phyloP scores from a whole-genome alignment of 805 yeast species.

The Wickerhamomyces xylosicus region DNA sequence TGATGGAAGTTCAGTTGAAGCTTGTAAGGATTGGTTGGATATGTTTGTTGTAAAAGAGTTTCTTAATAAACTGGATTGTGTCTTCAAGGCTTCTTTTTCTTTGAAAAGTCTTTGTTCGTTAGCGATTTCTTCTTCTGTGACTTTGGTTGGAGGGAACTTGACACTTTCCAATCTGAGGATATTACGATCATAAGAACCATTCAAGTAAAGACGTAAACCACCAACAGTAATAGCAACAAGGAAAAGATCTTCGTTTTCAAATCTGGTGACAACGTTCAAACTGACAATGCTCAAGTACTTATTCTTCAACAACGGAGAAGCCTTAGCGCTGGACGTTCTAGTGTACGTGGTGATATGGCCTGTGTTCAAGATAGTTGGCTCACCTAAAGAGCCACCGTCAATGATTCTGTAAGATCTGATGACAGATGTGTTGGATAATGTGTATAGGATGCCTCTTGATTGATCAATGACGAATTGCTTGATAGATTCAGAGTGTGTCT shows the following conservation, averaged over 20 bases:
- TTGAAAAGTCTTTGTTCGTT: constrained; percentile 15
- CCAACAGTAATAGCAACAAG: constrained; percentile 70
- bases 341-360: constrained; percentile 27
- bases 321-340: constrained; percentile 33
- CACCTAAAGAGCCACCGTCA: constrained; percentile 28
- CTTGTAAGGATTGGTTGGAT: constrained; percentile 4
- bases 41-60: too few species aligned
- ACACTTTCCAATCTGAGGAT: constrained; percentile 37
- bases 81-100: constrained; percentile 23
- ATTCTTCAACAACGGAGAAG: constrained; percentile 44
- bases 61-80: constrained; percentile 1
- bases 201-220: constrained; percentile 68
- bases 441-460: constrained; percentile 65
- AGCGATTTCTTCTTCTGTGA: constrained; percentile 22
- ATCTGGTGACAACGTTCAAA: constrained; percentile 47
- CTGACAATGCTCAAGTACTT: constrained; percentile 52
- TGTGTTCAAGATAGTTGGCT: constrained; percentile 27
- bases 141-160: constrained; percentile 56
- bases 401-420: constrained; percentile 66
- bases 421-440: constrained; percentile 74
- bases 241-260: constrained; percentile 60
- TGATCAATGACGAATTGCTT: constrained; percentile 71
- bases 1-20: constrained; percentile 21
- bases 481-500: constrained; percentile 35
- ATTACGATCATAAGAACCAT: constrained; percentile 27